Conservation (phyloP, 768 basidiomycete genomes). For the Amanita pallidorosea region DNA sequence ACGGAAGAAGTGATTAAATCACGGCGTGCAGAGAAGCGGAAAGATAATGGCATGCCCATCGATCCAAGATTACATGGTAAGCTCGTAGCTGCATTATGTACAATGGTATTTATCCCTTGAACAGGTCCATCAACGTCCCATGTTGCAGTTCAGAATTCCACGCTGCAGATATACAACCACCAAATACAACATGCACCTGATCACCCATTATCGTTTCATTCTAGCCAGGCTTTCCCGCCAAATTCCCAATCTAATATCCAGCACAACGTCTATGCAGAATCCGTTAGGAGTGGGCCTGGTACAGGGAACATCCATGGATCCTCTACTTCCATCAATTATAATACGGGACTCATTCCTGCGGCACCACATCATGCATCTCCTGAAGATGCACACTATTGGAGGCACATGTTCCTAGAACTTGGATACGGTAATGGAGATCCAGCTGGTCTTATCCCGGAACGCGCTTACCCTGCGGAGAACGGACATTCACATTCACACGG, state of each 20-base stretch:
- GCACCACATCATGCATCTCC: slow-evolving; percentile 37
- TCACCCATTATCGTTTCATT: slow-evolving; percentile 29
- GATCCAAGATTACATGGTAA: slow-evolving; percentile 49
- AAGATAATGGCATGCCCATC: slow-evolving; percentile 32
- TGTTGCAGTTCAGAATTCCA: slow-evolving; percentile 16
- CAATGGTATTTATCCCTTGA: slow-evolving; percentile 6
- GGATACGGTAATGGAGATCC: slow-evolving; percentile 42
- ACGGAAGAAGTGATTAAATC: slow-evolving; percentile 49
- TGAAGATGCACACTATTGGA: slow-evolving; percentile 62
- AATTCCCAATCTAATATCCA: slow-evolving; percentile 16
- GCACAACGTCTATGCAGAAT: background rate
- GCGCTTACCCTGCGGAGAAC: background rate
- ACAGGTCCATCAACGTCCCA: slow-evolving; percentile 16
- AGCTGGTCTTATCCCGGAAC: slow-evolving; percentile 3
- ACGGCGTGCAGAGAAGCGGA: slow-evolving; percentile 30
- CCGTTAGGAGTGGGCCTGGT: slow-evolving; percentile 5
- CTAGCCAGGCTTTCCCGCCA: slow-evolving; percentile 24
- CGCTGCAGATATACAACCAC: slow-evolving; percentile 24
- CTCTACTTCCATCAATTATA: slow-evolving; percentile 14
- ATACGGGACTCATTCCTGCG: slow-evolving; percentile 23
- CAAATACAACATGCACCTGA: slow-evolving; percentile 23
- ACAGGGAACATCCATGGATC: slow-evolving; percentile 5
- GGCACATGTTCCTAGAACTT: slow-evolving; percentile 65
- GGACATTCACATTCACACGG: slow-evolving; percentile 8
- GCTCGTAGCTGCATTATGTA: slow-evolving; percentile 8